A percentile compares a stretch with the other conserved stretches of the same genome.
These are phyloP conservation scores for Rubroboletus satanas DNA, from an alignment of 768 basidiomycete species.

Conservation along the genomic window DNA sequence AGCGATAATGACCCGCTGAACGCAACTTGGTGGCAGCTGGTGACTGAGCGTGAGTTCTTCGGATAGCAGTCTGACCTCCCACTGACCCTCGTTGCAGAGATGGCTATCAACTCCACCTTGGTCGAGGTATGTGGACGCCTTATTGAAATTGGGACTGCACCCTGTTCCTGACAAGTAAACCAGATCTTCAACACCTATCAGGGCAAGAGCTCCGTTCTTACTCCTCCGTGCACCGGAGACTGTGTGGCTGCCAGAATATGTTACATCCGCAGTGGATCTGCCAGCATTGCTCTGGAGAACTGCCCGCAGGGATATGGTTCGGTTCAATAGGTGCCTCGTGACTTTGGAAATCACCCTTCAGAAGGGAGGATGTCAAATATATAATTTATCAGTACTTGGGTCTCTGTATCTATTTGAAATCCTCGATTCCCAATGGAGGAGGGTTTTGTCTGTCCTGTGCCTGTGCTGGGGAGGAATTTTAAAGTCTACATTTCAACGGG, in stretches of 20 bases:
- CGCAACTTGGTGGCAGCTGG: constrained; percentile 79
- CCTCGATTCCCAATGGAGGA: no score
- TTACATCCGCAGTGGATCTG: constrained; percentile 74
- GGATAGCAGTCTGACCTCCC: not conserved
- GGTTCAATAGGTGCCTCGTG: constrained; percentile 37
- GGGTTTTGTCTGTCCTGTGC: no score
- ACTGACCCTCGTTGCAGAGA: constrained; percentile 37
- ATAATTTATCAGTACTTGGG: no score
- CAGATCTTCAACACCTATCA: constrained; percentile 68
- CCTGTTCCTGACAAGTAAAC: constrained; percentile 4
- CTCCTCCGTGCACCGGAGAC: constrained; percentile 52
- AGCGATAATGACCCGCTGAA: constrained; percentile 63
- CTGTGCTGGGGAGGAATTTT: no score
- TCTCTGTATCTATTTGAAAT: no score
- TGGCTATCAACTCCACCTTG: constrained; percentile 53
- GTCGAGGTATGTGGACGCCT: constrained; percentile 45
- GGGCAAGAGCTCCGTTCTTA: constrained; percentile 61
- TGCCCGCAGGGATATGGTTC: constrained; percentile 65
- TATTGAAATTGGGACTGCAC: not conserved
- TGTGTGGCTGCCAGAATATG: constrained; percentile 70
- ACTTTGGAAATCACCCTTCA: no score
- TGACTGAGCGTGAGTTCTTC: constrained; percentile 60
- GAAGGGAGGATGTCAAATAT: no score
- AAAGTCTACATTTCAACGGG: no score
- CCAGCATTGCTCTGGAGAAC: constrained; percentile 54